Evolutionary conservation across 208 protist genomes (phyloP), one percentile per base, ranked within the genome.

Genomic region (Kentomonas sorsogonicus): DNA sequence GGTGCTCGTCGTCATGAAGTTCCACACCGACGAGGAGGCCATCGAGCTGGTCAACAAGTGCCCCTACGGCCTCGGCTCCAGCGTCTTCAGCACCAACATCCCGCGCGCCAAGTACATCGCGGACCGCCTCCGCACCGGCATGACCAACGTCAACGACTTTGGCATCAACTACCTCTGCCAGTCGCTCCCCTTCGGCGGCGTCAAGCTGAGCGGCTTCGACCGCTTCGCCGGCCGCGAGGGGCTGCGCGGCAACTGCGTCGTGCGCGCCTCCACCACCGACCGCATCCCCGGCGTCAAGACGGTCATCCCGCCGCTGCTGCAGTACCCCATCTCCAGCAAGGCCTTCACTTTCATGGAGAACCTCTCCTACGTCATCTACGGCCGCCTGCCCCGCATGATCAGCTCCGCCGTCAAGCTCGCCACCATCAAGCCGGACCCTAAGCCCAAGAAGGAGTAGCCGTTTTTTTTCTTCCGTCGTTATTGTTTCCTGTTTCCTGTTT

Each of bases 201-300:
- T 95, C 15, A 97, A 97, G 68, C 83, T 95, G 53, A 97, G 93
- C 68, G 96, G 96, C 29, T 97, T 98, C 60, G 96, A 96, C 67
- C 79, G 93, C 51, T 97, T 98, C 65, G 89, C 86, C 41, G 96
- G 96, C 34, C 78, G 72, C 38, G 94, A 98, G 65, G 96, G 96
- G 29, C 72, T 98, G 3, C 83, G 94, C 48, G 94, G 89, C 34
- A 96, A 95, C 71, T 96, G 88, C 57, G 53, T 89, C 22, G 76
- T 93, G 40, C 82, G 88, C 27, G 83, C 88, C 29, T 86, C 81
- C 25, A 94, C 88, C 29, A 75, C 63, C 1, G 84, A 94, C 63
- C 81, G 88, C 48, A 86, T 94, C 52, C 82, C 88, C 11, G 81
- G 88, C n/a, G 79, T 94, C 18, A 89, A 91, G 64, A 92, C 84